Conservation (phyloP, 1,139 yeast species). For the Hyphopichia burtonii region DNA sequence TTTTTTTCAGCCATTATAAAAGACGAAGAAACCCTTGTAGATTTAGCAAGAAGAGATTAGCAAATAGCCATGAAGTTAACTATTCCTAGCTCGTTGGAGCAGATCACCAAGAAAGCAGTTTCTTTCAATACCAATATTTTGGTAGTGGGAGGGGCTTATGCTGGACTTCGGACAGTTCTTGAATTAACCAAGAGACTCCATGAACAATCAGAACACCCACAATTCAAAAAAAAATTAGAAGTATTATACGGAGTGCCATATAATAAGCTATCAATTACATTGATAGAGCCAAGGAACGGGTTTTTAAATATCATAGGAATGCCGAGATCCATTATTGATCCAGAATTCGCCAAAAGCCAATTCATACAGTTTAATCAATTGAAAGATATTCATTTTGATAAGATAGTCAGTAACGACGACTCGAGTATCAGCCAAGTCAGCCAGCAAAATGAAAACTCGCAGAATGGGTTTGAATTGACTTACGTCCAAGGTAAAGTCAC, state of each 20-base stretch:
- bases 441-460: neutral
- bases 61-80: neutral
- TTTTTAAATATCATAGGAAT: constrained; percentile 52
- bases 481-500: constrained; percentile 44
- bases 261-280: constrained; percentile 30
- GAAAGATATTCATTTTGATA: constrained; percentile 29
- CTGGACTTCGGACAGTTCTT: constrained; percentile 46
- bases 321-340: constrained; percentile 47
- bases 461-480: constrained; percentile 17
- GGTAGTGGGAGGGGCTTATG: constrained; percentile 53
- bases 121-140: constrained; percentile 32
- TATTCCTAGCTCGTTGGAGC: neutral
- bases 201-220: constrained; percentile 8
- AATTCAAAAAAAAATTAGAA: neutral
- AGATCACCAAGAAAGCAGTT: constrained; percentile 3
- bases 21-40: no score
- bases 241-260: neutral
- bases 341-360: constrained; percentile 45
- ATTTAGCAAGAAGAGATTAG: neutral
- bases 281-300: constrained; percentile 54
- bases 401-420: constrained; percentile 19
- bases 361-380: constrained; percentile 34
- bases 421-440: neutral
- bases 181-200: constrained; percentile 32
- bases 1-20: no score